phyloP scores from a whole-genome alignment of 768 basidiomycete genomes.

The Suillus sp. region DNA sequence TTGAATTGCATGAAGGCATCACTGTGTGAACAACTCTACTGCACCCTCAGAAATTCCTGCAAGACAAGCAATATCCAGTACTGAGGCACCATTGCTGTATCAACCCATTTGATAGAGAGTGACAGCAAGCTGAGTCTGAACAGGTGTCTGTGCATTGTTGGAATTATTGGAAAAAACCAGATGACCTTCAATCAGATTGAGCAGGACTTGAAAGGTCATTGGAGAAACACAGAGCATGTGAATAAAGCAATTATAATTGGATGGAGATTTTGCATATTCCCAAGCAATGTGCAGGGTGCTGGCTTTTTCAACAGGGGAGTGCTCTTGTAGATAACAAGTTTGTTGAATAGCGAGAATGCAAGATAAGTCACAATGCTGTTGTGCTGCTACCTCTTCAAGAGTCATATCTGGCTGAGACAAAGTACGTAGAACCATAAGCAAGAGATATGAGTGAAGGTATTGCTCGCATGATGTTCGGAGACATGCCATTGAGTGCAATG shows the following conservation, averaged over 20 bases:
- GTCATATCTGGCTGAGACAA: too few relatives aligned
- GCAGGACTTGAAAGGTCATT: conserved; percentile 9
- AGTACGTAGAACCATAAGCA: too few relatives aligned
- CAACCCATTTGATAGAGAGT: conserved; percentile 31
- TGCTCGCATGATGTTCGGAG: too few relatives aligned
- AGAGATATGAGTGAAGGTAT: too few relatives aligned
- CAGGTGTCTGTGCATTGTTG: conserved; percentile 32
- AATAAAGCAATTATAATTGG: too few relatives aligned
- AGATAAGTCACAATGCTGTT: conserved; percentile 1
- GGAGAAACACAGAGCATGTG: too few relatives aligned
- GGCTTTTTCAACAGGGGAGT: conserved; percentile 22
- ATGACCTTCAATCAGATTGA: conserved; percentile 33
- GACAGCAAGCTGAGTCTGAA: conserved; percentile 33
- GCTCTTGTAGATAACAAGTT: conserved; percentile 10
- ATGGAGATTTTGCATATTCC: conserved; percentile 33
- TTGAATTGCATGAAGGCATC: conserved; percentile 34
- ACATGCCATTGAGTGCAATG: too few relatives aligned
- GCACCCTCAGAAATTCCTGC: conserved; percentile 29
- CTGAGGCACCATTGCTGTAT: conserved; percentile 29
- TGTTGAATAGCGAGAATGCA: conserved; percentile 10
- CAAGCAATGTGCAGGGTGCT: conserved; percentile 28
- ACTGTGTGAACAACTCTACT: conserved; percentile 31
- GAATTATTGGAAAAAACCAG: conserved; percentile 23
- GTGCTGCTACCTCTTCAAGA: not conserved
- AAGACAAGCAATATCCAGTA: conserved; percentile 31